Evolutionary conservation across 495 filamentous ascomycete genomes (phyloP).

Genomic region (Margaritispora aquatica): DNA sequence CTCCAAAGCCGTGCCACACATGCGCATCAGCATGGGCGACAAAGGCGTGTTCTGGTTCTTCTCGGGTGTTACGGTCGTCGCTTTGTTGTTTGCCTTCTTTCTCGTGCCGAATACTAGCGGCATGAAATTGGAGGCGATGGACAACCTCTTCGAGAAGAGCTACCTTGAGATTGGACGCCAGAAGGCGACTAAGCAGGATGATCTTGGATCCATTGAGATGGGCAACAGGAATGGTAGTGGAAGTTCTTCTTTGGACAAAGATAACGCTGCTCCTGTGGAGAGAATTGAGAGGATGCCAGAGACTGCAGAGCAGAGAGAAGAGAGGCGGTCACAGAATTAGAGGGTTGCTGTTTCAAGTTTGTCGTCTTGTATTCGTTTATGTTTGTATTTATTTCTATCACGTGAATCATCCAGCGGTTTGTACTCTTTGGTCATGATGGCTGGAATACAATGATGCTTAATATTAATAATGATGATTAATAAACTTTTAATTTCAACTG

Average conservation of each 20-base stretch:
- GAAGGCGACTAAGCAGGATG: no score
- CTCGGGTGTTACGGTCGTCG: slow-evolving; percentile 51
- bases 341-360: no score
- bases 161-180: slow-evolving; percentile 16
- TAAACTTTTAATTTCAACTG: background rate
- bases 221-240: no score
- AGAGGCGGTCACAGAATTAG: slow-evolving; percentile 9
- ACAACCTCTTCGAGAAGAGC: slow-evolving; percentile 13
- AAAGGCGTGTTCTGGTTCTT: slow-evolving; percentile 64
- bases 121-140: slow-evolving; percentile 18
- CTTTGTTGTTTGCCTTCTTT: slow-evolving; percentile 22
- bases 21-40: slow-evolving; percentile 35
- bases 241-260: no score
- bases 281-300: slow-evolving; percentile 7
- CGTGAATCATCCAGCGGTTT: no score
- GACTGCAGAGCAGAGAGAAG: background rate
- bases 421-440: no score
- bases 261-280: no score
- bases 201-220: no score
- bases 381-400: no score
- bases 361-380: no score
- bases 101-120: slow-evolving; percentile 20
- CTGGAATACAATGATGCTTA: no score
- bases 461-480: background rate
- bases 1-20: slow-evolving; percentile 44